A percentile compares a stretch with the other conserved stretches of the same genome.
Conservation (phyloP, 257 asterid genomes). For the Fraxinus excelsior region DNA sequence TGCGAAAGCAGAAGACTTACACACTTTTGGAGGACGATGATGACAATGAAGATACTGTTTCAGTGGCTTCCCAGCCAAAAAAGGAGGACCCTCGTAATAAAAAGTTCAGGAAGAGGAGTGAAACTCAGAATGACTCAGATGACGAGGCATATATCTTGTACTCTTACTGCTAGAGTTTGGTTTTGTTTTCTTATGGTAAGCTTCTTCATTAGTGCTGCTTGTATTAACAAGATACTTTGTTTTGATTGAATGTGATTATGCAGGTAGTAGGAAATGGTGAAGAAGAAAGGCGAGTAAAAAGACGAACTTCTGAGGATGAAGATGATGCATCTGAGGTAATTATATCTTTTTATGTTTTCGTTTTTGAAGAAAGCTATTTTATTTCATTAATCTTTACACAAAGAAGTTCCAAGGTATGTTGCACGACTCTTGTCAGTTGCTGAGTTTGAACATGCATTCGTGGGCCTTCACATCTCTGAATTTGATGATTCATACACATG, state of each 20-base stretch:
- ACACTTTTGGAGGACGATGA: slow-evolving; percentile 77
- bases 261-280: slow-evolving; percentile 44
- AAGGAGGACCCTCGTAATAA: slow-evolving; percentile 57
- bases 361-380: neutral
- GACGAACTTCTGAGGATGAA: slow-evolving; percentile 54
- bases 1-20: slow-evolving; percentile 67
- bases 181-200: slow-evolving; percentile 31
- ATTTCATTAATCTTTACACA: slow-evolving; percentile 12
- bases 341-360: slow-evolving; percentile 2
- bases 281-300: slow-evolving; percentile 61
- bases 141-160: slow-evolving; percentile 60
- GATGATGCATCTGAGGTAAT: slow-evolving; percentile 82
- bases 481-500: slow-evolving; percentile 5
- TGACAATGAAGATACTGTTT: slow-evolving; percentile 49
- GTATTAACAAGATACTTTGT: slow-evolving; percentile 24
- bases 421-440: neutral
- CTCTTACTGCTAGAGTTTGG: slow-evolving; percentile 33
- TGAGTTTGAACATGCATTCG: slow-evolving; percentile 9
- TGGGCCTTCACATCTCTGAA: slow-evolving; percentile 11
- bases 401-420: neutral
- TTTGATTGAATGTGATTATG: slow-evolving; percentile 38
- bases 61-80: slow-evolving; percentile 41
- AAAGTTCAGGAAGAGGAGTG: slow-evolving; percentile 82
- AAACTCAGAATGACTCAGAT: slow-evolving; percentile 62
- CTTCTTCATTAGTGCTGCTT: slow-evolving; percentile 26